phyloP scores from a whole-genome alignment of 148 eudicot genomes.

The Diospyros lotus region DNA sequence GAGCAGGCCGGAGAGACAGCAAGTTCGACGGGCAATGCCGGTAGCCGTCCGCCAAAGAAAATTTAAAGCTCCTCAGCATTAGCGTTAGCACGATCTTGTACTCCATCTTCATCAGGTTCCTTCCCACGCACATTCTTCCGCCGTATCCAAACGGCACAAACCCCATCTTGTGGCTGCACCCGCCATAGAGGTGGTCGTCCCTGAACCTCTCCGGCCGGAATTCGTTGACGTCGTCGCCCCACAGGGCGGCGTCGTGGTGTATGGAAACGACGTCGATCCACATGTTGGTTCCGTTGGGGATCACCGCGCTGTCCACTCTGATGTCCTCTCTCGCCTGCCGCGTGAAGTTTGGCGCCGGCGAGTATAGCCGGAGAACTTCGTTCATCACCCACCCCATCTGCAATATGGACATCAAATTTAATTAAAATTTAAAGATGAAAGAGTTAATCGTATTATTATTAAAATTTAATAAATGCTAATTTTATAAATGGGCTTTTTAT shows the following conservation, averaged over 20 bases:
- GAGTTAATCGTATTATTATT: too few species aligned
- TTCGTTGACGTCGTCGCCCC: constrained; percentile 73
- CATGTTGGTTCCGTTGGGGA: constrained; percentile 41
- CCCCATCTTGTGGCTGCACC: constrained; percentile 78
- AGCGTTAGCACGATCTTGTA: constrained; percentile 58
- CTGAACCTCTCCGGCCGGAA: constrained; percentile 77
- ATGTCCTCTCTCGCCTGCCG: constrained; percentile 27
- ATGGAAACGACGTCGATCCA: constrained; percentile 87
- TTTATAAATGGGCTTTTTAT: too few species aligned
- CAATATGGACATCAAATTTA: constrained; percentile 1
- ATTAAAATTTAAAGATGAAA: too few species aligned
- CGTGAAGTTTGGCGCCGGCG: constrained; percentile 77
- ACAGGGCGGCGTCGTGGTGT: constrained; percentile 65
- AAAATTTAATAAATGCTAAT: too few species aligned
- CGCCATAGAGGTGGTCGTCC: constrained; percentile 43
- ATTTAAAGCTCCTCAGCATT: constrained; percentile 55
- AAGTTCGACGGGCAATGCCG: constrained; percentile 57
- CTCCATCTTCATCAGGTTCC: constrained; percentile 61
- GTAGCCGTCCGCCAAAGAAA: constrained; percentile 58
- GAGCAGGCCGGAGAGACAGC: constrained; percentile 64
- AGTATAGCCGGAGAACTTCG: constrained; percentile 71
- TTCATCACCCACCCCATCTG: constrained; percentile 98
- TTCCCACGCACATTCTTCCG: constrained; percentile 89
- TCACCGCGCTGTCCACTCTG: background rate
- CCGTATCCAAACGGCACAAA: constrained; percentile 93